Evolutionary conservation across 2,329 filamentous ascomycete genomes (phyloP), one percentile per base, ranked within the genome.

Genomic region (Gnomoniopsis smithogilvyi): DNA sequence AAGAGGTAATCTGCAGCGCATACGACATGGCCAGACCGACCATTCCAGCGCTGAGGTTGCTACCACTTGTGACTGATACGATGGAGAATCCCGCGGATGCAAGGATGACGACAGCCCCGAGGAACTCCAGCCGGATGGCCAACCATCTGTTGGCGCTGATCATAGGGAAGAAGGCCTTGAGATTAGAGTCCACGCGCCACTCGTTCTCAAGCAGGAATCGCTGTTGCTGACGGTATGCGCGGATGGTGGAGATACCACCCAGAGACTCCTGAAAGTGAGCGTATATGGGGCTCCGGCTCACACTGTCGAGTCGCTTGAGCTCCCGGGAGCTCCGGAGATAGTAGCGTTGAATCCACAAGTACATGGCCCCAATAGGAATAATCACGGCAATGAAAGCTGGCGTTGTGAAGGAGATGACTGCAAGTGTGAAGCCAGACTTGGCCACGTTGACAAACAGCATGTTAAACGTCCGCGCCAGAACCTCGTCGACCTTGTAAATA

Each of bases 191-290:
- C 63, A 98, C 90, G 47, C 95, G 89, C 92, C 93, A 97, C 80
- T 99, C 93, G 67, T 98, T 99, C 74, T 99, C 96, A 60, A 90
- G 79, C 62, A 91, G 85, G 74, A 99, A 99, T 59, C 95, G 84
- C 64, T 86, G 80, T 73, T 96, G 87, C 72, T 99, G 94, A 62
- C 89, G 84, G 78, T 96, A 99, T 38, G 95, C 96, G 65, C 96
- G 90, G 69, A 99, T 98, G 12, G 95, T 99, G 61, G 91, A 91
- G 70, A 97, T 89, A 47, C 95, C 95, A 62, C 92, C 94, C 11
- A 99, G 84, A 1, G 92, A 96, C 76, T 99, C 96, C 72, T 99
- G 95, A 78, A 99, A 99, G 74, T 99, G 96, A 7, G 95, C 95
- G 73, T 93, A 99, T 67, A 99, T 96, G 26, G 96, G 96, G 72